A percentile compares a stretch with the other conserved stretches of the same genome.
Evolutionary conservation across 805 yeast genomes (phyloP).

Genomic region (Starmerella khaoyaiensis): DNA sequence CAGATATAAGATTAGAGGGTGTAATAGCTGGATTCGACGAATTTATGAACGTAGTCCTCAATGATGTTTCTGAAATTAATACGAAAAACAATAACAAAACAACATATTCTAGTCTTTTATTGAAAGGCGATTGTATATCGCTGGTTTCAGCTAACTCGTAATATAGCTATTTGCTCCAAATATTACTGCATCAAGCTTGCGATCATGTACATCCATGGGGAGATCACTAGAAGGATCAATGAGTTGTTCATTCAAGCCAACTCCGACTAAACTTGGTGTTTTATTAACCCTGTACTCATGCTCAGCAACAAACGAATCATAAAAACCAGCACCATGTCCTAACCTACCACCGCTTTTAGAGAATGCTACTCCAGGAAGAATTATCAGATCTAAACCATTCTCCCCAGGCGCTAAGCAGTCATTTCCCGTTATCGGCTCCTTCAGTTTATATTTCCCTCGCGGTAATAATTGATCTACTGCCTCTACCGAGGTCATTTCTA

Average conservation of each 20-base stretch:
- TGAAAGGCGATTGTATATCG: constrained; percentile 91
- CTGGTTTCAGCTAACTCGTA: constrained; percentile 36
- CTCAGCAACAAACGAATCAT: constrained; percentile 60
- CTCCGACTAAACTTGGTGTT: constrained; percentile 35
- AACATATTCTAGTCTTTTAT: constrained; percentile 42
- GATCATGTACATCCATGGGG: constrained; percentile 55
- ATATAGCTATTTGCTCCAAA: constrained; percentile 26
- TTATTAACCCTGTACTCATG: constrained; percentile 4
- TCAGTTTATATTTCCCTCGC: constrained; percentile 50
- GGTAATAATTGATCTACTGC: constrained; percentile 43
- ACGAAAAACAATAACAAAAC: constrained; percentile 37
- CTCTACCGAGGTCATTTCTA: constrained; percentile 33
- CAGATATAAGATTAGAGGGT: constrained; percentile 65
- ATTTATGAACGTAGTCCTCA: constrained; percentile 75
- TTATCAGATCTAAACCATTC: constrained; percentile 50
- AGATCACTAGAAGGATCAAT: constrained; percentile 29
- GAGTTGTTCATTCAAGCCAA: constrained; percentile 54
- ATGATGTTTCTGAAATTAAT: constrained; percentile 51
- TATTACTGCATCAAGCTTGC: constrained; percentile 42
- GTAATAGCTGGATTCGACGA: constrained; percentile 84
- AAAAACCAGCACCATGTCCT: constrained; percentile 91
- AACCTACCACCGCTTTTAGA: constrained; percentile 40
- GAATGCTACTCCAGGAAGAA: constrained; percentile 83
- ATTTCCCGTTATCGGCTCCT: constrained; percentile 45
- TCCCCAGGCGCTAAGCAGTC: constrained; percentile 21